phyloP scores from a whole-genome alignment of 495 filamentous ascomycete genomes.

The Podospora pseudopauciseta region DNA sequence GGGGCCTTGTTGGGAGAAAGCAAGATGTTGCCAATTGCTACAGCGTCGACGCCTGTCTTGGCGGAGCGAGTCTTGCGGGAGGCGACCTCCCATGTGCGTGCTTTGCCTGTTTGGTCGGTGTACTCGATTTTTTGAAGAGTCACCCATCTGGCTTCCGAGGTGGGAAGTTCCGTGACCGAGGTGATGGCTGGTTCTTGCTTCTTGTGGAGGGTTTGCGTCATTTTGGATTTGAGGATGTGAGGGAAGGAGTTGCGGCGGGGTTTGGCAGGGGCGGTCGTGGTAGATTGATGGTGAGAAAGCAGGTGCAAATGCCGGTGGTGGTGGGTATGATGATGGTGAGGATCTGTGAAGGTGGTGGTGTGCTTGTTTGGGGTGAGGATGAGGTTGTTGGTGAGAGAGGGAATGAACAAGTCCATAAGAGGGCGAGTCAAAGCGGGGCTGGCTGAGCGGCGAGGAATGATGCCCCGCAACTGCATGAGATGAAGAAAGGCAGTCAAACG shows the following conservation, averaged over 20 bases:
- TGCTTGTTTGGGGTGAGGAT: not conserved
- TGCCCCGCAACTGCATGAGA: not conserved
- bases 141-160: conserved; percentile 49
- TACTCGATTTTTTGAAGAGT: conserved; percentile 50
- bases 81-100: conserved; percentile 53
- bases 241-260: not conserved
- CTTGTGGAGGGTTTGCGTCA: conserved; percentile 19
- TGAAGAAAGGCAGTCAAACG: not conserved
- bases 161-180: conserved; percentile 40
- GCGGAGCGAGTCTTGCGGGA: conserved; percentile 49
- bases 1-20: conserved; percentile 46
- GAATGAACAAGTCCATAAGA: not conserved
- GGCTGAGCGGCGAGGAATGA: not conserved
- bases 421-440: conserved; percentile 10
- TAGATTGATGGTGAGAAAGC: too few species aligned
- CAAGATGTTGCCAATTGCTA: conserved; percentile 54
- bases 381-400: conserved; percentile 3
- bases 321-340: not conserved
- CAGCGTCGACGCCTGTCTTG: conserved; percentile 50
- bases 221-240: conserved; percentile 4
- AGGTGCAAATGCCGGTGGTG: too few species aligned
- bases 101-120: conserved; percentile 48
- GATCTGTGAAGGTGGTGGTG: not conserved
- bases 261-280: not conserved
- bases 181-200: conserved; percentile 47